These are phyloP conservation scores for Aurantiochytrium sp. DNA, from an alignment of 108 stramenopile species.

Conservation along the genomic window DNA sequence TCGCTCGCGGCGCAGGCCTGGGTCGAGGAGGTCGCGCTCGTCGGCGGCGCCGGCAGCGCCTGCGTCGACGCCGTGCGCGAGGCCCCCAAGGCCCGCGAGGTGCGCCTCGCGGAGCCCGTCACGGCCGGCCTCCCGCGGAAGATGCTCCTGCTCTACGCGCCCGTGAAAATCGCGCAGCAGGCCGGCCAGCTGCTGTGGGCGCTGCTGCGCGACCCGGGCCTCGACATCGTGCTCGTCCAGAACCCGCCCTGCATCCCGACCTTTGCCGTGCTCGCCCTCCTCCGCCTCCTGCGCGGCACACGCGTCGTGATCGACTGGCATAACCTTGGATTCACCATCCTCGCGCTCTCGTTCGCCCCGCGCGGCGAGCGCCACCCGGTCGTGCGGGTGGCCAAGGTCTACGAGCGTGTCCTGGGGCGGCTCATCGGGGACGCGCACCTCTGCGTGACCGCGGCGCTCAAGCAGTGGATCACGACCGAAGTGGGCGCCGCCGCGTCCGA, in stretches of 20 bases:
- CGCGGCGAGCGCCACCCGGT: conserved; percentile 12
- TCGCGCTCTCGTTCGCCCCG: conserved; percentile 43
- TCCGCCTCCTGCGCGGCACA: conserved; percentile 46
- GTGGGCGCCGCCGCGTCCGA: conserved; percentile 46
- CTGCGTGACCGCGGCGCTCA: conserved; percentile 84
- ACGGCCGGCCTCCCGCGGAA: not conserved
- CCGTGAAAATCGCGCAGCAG: conserved; percentile 46
- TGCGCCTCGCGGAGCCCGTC: not conserved
- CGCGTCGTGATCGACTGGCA: conserved; percentile 92
- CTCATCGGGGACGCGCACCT: conserved; percentile 72
- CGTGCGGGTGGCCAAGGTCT: conserved; percentile 37
- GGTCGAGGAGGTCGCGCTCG: conserved; percentile 37
- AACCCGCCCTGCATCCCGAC: conserved; percentile 94
- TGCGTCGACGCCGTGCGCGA: conserved; percentile 43
- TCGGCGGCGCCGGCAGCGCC: conserved; percentile 47
- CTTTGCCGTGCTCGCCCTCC: conserved; percentile 59
- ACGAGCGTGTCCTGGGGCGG: conserved; percentile 69
- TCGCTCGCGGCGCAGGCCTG: conserved; percentile 64
- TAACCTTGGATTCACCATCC: conserved; percentile 92
- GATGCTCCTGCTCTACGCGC: not conserved
- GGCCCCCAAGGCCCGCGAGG: conserved; percentile 25
- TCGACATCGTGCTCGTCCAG: conserved; percentile 73
- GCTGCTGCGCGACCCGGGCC: conserved; percentile 7
- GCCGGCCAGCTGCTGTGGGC: conserved; percentile 59
- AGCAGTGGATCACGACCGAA: conserved; percentile 67